Percentiles rank a stretch among this genome's conserved stretches.
Conservation (phyloP, 2,329 filamentous ascomycete genomes). For the Ceratocystis cubensis region DNA sequence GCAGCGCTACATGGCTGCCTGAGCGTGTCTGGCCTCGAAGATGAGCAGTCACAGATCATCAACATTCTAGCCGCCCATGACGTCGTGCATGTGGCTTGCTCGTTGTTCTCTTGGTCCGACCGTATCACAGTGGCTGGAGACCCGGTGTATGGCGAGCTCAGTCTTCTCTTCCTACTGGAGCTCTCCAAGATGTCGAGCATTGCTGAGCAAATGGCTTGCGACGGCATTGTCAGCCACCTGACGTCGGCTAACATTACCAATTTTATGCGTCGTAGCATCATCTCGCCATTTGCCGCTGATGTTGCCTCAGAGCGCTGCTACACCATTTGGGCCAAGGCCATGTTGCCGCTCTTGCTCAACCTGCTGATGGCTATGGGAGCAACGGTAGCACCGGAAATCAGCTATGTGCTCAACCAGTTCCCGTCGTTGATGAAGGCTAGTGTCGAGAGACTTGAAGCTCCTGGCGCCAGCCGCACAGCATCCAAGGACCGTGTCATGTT, state of each 20-base stretch:
- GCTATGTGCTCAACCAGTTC: conserved; percentile 81
- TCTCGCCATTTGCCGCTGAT: conserved; percentile 67
- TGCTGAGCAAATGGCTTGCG: conserved; percentile 80
- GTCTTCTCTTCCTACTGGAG: conserved; percentile 75
- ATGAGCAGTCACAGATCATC: conserved; percentile 57
- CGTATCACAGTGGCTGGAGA: conserved; percentile 64
- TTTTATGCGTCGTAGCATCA: conserved; percentile 57
- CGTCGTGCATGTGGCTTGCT: conserved; percentile 66
- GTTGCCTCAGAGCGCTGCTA: conserved; percentile 61
- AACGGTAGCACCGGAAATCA: conserved; percentile 71
- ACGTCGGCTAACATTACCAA: conserved; percentile 67
- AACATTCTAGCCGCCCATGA: conserved; percentile 58
- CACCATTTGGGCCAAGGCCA: conserved; percentile 76
- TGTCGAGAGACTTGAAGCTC: conserved; percentile 55
- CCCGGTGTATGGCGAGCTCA: conserved; percentile 87
- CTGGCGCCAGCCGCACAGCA: conserved; percentile 41
- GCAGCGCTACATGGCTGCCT: conserved; percentile 78
- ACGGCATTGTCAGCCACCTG: conserved; percentile 68
- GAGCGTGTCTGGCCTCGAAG: conserved; percentile 61
- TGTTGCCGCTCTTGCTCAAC: conserved; percentile 81
- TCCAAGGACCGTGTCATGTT: conserved; percentile 40
- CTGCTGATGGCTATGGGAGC: conserved; percentile 69
- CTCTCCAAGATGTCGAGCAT: conserved; percentile 68
- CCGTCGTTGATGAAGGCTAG: conserved; percentile 63
- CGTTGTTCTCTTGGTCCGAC: conserved; percentile 89